Evolutionary conservation across 192 early-diverging fungal species (phyloP).

Genomic region (Entophlyctis luteolus): DNA sequence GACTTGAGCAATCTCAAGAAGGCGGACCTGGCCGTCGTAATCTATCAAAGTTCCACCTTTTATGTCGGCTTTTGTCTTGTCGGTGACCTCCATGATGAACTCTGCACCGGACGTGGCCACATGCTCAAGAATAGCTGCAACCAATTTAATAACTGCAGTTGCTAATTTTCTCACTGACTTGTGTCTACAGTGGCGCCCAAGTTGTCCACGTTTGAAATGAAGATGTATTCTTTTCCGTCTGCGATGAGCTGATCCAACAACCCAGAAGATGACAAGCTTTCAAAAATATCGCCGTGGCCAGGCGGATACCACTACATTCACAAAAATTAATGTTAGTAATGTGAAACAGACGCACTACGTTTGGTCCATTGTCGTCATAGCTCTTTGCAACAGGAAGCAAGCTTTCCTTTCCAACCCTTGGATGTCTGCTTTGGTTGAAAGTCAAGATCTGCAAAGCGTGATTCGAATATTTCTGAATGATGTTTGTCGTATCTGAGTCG

Average conservation of each 20-base stretch:
- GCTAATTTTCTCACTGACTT: conserved; percentile 26
- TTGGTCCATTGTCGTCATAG: conserved; percentile 53
- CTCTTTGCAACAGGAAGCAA: conserved; percentile 75
- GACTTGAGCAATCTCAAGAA: conserved; percentile 99
- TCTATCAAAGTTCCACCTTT: conserved; percentile 99
- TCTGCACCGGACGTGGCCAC: conserved; percentile 82
- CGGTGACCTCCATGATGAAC: conserved; percentile 98
- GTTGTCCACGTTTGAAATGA: conserved; percentile 99
- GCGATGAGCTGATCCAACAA: conserved; percentile 85
- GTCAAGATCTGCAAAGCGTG: conserved; percentile 92
- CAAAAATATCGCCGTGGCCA: conserved; percentile 98
- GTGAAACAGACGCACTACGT: not conserved
- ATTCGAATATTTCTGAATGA: conserved; percentile 95
- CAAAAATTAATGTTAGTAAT: not conserved
- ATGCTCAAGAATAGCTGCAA: conserved; percentile 76
- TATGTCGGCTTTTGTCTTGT: conserved; percentile 99
- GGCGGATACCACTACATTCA: conserved; percentile 76
- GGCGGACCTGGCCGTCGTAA: conserved; percentile 87
- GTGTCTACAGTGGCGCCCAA: conserved; percentile 95
- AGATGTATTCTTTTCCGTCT: conserved; percentile 97
- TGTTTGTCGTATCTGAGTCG: conserved; percentile 92
- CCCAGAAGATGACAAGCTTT: conserved; percentile 87
- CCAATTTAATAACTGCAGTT: not conserved
- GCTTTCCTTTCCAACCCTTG: conserved; percentile 89
- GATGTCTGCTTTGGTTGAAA: conserved; percentile 96